Evolutionary conservation across 306 rosid species (phyloP).

Genomic region (Styphnolobium japonicum): DNA sequence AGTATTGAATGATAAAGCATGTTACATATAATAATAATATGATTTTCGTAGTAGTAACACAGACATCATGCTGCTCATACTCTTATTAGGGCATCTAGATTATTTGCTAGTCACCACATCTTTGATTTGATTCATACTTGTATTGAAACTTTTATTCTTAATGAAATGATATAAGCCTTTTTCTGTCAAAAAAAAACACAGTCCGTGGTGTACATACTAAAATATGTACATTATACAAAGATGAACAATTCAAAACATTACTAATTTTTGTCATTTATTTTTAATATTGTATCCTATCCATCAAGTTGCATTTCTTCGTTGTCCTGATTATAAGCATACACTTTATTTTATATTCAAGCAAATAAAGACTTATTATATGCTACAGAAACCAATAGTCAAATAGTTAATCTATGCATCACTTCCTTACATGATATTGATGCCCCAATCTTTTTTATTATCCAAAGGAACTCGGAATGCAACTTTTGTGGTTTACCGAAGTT

Average conservation of each 20-base stretch:
- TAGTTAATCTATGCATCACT: constrained; percentile 9
- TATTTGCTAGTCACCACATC: too few species aligned
- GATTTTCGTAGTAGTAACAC: background rate
- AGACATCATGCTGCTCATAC: too few species aligned
- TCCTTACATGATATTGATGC: background rate
- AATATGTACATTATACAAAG: background rate
- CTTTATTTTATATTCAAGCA: background rate
- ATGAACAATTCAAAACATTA: background rate
- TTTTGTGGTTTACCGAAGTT: background rate
- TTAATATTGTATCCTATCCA: background rate
- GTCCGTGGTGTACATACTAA: background rate
- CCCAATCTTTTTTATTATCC: background rate
- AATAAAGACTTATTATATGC: background rate
- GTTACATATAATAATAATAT: background rate
- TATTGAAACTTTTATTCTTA: too few species aligned
- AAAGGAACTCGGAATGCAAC: background rate
- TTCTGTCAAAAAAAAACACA: too few species aligned
- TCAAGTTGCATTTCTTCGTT: background rate
- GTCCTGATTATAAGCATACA: too few species aligned
- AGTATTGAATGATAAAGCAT: too few species aligned
- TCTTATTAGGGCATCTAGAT: too few species aligned
- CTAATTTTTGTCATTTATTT: background rate
- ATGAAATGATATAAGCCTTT: too few species aligned
- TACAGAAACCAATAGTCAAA: background rate
- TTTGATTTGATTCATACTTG: too few species aligned